Percentiles rank a stretch among this genome's conserved stretches.
Evolutionary conservation across 345 rosid species (phyloP).

Genomic region (Moricandia arvensis): DNA sequence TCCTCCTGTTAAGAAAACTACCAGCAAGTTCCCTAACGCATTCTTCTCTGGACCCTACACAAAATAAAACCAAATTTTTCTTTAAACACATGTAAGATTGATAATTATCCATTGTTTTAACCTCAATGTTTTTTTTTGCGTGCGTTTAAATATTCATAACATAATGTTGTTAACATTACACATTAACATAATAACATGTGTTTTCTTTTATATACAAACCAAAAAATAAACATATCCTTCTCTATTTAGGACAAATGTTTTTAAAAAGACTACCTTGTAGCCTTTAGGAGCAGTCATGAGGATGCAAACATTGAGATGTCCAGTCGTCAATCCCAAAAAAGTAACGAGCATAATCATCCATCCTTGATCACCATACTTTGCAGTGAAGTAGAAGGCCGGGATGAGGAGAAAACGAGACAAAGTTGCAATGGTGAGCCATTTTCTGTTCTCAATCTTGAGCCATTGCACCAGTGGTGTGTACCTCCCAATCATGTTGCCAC

Average conservation of each 20-base stretch:
- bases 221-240: too few species aligned
- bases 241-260: too few species aligned
- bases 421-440: constrained; percentile 46
- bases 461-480: constrained; percentile 57
- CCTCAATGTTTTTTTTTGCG: background rate
- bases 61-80: background rate
- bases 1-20: constrained; percentile 60
- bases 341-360: constrained; percentile 82
- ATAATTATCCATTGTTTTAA: background rate
- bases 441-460: constrained; percentile 69
- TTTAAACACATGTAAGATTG: background rate
- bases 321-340: constrained; percentile 70
- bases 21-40: constrained; percentile 83
- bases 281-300: constrained; percentile 78
- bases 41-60: constrained; percentile 90
- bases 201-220: background rate
- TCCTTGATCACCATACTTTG: constrained; percentile 83
- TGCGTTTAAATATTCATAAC: background rate
- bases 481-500: constrained; percentile 66
- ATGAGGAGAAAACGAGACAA: constrained; percentile 60
- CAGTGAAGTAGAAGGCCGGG: constrained; percentile 83
- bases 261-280: constrained; percentile 14
- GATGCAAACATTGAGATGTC: constrained; percentile 82
- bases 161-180: background rate
- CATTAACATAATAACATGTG: background rate